Base-by-base conservation (phyloP, 2,329 filamentous ascomycete species). In the Phaeophleospora eucalypticola region DNA sequence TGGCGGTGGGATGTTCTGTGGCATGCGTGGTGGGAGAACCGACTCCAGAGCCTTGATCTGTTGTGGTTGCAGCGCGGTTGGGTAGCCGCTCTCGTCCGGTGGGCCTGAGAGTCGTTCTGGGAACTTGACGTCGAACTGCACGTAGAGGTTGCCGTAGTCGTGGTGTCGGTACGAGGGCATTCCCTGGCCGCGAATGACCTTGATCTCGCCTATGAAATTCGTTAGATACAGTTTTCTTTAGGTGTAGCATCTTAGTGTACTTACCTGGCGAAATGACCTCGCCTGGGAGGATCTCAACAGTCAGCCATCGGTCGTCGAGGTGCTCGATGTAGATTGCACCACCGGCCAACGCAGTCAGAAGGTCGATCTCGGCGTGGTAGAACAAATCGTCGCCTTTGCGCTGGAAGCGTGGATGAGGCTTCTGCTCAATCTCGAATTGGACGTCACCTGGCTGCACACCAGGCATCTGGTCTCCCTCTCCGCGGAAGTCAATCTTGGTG, bases 371-470 rank as follows among this genome's bases (percentile, higher is more conserved):
- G 59, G 87, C 89, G 53, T 93, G 86, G 77, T 91, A 97, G 67
- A 96, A 88, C 15, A 98, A 79, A 63, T 98, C 91, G 66, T 98
- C 93, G 21, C 94, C 90, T 71, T 93, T 95, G 61, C 93, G 87
- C 66, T 91, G 89, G 79, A 98, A 98, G 54, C 93, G 85, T 20
- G 85, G 56, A 70, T 98, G 93, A n/a, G 90, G 90, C 81, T 98
- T 98, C 78, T 97, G 89, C 72, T 97, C 91, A 57, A 98, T 97
- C 75, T 97, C 90, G 67, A 98, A 98, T 53, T 96, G 86, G 48
- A 98, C 93, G 66, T 98, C 94, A 57, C 94, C 93, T 14, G 93
- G 87, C 67, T 95, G 81, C 43, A 95, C 87, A 56, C 90, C 91
- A 16, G 93, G 93, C 48, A 90, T 83, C 68, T 97, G 93, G 68